Base-by-base conservation (phyloP, 768 basidiomycete species). In the Vishniacozyma victoriae region DNA sequence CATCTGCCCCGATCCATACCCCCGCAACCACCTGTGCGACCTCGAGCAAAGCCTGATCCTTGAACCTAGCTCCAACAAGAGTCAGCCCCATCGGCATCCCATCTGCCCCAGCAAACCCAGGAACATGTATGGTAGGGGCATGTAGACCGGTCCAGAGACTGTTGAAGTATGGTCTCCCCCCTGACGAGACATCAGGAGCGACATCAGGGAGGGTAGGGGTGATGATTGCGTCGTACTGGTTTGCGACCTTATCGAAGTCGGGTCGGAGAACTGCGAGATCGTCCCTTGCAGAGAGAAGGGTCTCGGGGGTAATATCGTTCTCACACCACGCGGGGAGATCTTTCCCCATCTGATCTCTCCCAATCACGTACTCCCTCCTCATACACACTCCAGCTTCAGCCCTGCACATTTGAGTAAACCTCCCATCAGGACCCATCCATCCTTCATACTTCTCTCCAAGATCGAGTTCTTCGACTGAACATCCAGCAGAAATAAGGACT, bases 71-170 rank as follows among this genome's bases (percentile, higher is more conserved):
- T 1, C 33, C 59, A 15, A 70, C 64, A 14, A 72, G 55, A 1
- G 66, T 59, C 35, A 72, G 47, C 9, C 71, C 70, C 14, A 72
- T 52, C 0, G 71, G 71, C 50, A 64, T 53, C 2, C 62, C 67
- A 20, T 48, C 47, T n/a, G 51, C 52, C 6, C 70, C 65, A 1
- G 48, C 51, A 44, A 70, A 70, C 14, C 70, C 71, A 1, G 68
- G 71, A 9, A 71, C 38, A 19, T 69, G 57, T 38, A 70, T 33
- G 9, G 41, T 41, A 1, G 65, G 65, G 14, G 57, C 50, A 52
- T 72, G 67, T 2, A 65, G 55, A 19, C 48, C 53, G 14, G 69
- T 66, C 67, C 69, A 72, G n/a, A n/a, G n/a, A n/a, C n/a, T n/a
- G n/a, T n/a, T n/a, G n/a, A n/a, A n/a, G n/a, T n/a, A n/a, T n/a